A percentile compares a stretch with the other conserved stretches of the same genome.
Evolutionary conservation across 345 rosid genomes (phyloP).

Genomic region (Corchorus olitorius): DNA sequence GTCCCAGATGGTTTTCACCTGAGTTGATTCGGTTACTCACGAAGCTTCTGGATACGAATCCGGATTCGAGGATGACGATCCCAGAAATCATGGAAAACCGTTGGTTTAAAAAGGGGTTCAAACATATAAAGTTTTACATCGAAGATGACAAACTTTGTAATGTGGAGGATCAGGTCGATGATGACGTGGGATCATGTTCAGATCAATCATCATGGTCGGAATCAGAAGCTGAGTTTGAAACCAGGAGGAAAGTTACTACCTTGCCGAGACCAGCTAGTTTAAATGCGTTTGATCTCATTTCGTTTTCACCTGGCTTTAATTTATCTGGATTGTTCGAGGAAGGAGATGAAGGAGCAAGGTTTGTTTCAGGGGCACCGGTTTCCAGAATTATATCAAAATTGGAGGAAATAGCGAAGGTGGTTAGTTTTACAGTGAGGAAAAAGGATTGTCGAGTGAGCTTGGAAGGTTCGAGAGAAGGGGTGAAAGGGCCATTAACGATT

Average conservation of each 20-base stretch:
- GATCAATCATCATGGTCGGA: conserved; percentile 55
- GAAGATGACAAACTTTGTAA: conserved; percentile 54
- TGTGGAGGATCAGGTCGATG: conserved; percentile 36
- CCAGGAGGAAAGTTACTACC: conserved; percentile 28
- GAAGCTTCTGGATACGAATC: conserved; percentile 76
- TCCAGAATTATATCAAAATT: conserved; percentile 61
- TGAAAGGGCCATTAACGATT: conserved; percentile 60
- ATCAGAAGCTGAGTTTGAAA: conserved; percentile 45
- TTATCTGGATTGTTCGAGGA: conserved; percentile 72
- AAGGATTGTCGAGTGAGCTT: conserved; percentile 73
- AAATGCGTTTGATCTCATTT: conserved; percentile 75
- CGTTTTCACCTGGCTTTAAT: conserved; percentile 76
- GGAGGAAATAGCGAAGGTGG: conserved; percentile 69
- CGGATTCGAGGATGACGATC: conserved; percentile 66
- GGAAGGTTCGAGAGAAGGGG: conserved; percentile 71
- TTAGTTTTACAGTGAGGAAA: conserved; percentile 75
- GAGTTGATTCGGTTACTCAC: conserved; percentile 55
- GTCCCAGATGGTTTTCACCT: conserved; percentile 78
- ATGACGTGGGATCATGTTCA: conserved; percentile 34
- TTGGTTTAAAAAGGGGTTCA: conserved; percentile 81
- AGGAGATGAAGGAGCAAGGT: conserved; percentile 62
- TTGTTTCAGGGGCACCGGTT: conserved; percentile 64
- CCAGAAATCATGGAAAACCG: conserved; percentile 67
- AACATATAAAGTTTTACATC: conserved; percentile 59
- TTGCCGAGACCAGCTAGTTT: conserved; percentile 62